Percentiles rank a stretch among this genome's conserved stretches.
These are phyloP conservation scores for Tetraselmis chui DNA, from an alignment of 139 green algal genomes.

Conservation along the genomic window DNA sequence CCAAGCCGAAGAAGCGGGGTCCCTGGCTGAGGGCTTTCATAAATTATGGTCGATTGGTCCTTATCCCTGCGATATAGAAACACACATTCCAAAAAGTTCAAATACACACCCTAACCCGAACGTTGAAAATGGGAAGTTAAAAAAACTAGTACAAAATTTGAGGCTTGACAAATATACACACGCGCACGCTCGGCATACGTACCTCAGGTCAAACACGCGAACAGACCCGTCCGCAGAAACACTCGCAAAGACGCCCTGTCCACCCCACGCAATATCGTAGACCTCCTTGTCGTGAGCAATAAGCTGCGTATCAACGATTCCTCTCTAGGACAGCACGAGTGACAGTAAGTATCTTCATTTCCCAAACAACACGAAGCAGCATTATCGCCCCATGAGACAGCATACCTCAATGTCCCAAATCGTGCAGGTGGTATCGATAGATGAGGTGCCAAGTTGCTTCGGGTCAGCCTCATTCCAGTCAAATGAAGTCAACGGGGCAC, in stretches of 20 bases:
- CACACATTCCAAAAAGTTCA: no score
- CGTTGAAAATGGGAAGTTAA: no score
- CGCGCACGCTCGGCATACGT: no score
- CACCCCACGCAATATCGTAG: slow-evolving; percentile 96
- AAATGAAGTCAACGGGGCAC: slow-evolving; percentile 90
- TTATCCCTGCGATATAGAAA: slow-evolving; percentile 62
- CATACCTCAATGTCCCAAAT: slow-evolving; percentile 93
- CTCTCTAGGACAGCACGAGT: slow-evolving; percentile 36
- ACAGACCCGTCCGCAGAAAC: slow-evolving; percentile 91
- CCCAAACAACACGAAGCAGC: no score
- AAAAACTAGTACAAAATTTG: background rate
- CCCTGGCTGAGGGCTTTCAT: slow-evolving; percentile 71
- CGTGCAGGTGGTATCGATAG: slow-evolving; percentile 94
- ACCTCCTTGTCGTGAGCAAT: slow-evolving; percentile 94
- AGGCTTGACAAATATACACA: background rate
- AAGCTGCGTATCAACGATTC: slow-evolving; percentile 85
- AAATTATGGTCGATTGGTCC: slow-evolving; percentile 97
- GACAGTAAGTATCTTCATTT: no score
- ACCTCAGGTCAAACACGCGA: slow-evolving; percentile 92
- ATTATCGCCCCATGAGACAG: no score
- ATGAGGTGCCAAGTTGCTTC: slow-evolving; percentile 77
- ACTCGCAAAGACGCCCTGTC: slow-evolving; percentile 89
- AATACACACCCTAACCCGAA: no score
- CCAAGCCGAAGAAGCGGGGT: slow-evolving; percentile 84
- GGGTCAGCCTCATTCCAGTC: slow-evolving; percentile 94